Evolutionary conservation across 257 asterid genomes (phyloP).

Genomic region (Solanum ossicruentum): DNA sequence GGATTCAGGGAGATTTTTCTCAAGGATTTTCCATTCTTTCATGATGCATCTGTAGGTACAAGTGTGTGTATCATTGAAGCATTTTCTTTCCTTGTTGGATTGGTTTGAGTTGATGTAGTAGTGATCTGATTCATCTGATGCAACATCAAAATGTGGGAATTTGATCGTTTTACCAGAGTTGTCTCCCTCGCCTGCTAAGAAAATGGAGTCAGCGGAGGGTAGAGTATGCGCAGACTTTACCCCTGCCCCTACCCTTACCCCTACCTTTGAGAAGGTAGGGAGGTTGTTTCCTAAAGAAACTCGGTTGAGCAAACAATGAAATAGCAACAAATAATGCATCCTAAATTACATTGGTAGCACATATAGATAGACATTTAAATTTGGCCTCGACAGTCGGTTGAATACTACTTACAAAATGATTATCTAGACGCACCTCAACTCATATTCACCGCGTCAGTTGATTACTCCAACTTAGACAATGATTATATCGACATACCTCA

Average conservation of each 20-base stretch:
- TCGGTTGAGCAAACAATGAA: not conserved
- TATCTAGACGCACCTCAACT: not conserved
- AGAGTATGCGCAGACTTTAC: not conserved
- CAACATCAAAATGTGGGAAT: conserved; percentile 28
- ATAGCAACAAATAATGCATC: no score
- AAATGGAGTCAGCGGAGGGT: not conserved
- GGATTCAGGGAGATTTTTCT: conserved; percentile 35
- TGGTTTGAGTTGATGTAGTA: conserved; percentile 2
- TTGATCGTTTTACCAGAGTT: not conserved
- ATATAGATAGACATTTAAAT: no score
- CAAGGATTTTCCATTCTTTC: conserved; percentile 53
- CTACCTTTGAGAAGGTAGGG: not conserved
- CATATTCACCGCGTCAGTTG: no score
- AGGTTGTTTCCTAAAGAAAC: not conserved
- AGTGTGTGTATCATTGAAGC: conserved; percentile 2
- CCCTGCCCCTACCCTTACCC: not conserved
- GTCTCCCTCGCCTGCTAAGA: conserved; percentile 2
- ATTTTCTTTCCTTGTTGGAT: not conserved
- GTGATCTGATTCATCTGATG: conserved; percentile 25
- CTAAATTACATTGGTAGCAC: no score
- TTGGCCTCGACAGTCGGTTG: no score
- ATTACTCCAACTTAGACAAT: no score
- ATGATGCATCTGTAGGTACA: conserved; percentile 6
- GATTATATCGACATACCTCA: no score
- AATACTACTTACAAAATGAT: not conserved